These are phyloP conservation scores for Cymbopogon flexuosus DNA, from an alignment of 202 grass and related monocot genomes.

Conservation along the genomic window DNA sequence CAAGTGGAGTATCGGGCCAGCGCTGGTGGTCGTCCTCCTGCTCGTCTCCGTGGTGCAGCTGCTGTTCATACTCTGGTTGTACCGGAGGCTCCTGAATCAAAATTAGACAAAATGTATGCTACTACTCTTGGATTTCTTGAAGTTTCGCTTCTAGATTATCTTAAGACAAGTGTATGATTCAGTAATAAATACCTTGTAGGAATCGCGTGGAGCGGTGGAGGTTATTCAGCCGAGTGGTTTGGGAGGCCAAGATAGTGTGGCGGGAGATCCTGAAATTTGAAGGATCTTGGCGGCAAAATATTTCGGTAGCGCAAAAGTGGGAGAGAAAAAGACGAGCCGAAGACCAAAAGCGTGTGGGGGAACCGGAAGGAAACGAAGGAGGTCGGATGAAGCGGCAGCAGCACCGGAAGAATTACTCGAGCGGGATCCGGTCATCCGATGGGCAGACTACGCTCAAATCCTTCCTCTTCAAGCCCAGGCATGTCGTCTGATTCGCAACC, in stretches of 20 bases:
- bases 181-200: background rate
- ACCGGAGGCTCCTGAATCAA: constrained; percentile 34
- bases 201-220: background rate
- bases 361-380: background rate
- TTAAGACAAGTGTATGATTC: background rate
- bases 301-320: background rate
- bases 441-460: constrained; percentile 65
- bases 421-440: constrained; percentile 31
- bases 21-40: constrained; percentile 32
- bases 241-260: constrained; percentile 6
- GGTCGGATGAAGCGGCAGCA: constrained; percentile 37
- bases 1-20: constrained; percentile 18
- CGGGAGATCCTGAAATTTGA: constrained; percentile 19
- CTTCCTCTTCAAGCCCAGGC: constrained; percentile 51
- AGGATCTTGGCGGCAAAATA: constrained; percentile 38
- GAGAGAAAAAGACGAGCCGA: background rate
- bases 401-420: constrained; percentile 18
- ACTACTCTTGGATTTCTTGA: background rate
- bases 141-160: background rate
- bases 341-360: background rate
- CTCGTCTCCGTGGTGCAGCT: constrained; percentile 51
- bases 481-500: background rate
- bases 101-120: constrained; percentile 19
- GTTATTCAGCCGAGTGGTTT: no score
- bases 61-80: constrained; percentile 49